Percentiles rank a stretch among this genome's conserved stretches.
phyloP scores from a whole-genome alignment of 768 basidiomycete genomes.

The Daedalea quercina region DNA sequence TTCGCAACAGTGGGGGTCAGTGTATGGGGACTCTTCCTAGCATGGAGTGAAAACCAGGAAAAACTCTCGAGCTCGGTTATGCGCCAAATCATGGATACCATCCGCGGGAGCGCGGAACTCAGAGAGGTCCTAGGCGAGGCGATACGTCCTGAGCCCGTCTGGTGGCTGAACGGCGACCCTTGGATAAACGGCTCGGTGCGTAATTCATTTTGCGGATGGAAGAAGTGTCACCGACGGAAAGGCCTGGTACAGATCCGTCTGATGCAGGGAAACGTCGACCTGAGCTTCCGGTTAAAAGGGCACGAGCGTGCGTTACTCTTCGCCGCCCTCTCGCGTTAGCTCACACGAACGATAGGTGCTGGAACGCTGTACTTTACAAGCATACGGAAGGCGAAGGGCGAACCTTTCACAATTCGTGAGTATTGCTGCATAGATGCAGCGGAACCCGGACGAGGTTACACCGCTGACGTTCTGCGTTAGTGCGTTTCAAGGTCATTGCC shows the following conservation, averaged over 20 bases:
- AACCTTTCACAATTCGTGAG: slow-evolving; percentile 62
- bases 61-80: slow-evolving; percentile 71
- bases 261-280: slow-evolving; percentile 69
- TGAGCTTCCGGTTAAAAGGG: slow-evolving; percentile 71
- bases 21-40: slow-evolving; percentile 64
- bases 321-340: neutral
- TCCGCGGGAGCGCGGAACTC: slow-evolving; percentile 46
- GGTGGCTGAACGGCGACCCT: slow-evolving; percentile 76
- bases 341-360: slow-evolving; percentile 34
- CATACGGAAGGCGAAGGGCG: slow-evolving; percentile 68
- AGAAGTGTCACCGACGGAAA: neutral
- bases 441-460: too few species aligned
- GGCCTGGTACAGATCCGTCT: slow-evolving; percentile 53
- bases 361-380: slow-evolving; percentile 83
- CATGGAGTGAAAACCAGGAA: slow-evolving; percentile 70
- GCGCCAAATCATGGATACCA: slow-evolving; percentile 53
- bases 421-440: slow-evolving; percentile 15
- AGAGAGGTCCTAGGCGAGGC: slow-evolving; percentile 56
- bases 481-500: slow-evolving; percentile 18
- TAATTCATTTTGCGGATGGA: slow-evolving; percentile 9
- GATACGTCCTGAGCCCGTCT: slow-evolving; percentile 55
- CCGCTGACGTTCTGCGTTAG: slow-evolving; percentile 4
- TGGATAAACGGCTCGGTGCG: slow-evolving; percentile 61
- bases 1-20: slow-evolving; percentile 46
- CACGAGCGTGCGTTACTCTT: slow-evolving; percentile 43